Conservation (phyloP, 768 basidiomycete species). For the Cyathus striatus region DNA sequence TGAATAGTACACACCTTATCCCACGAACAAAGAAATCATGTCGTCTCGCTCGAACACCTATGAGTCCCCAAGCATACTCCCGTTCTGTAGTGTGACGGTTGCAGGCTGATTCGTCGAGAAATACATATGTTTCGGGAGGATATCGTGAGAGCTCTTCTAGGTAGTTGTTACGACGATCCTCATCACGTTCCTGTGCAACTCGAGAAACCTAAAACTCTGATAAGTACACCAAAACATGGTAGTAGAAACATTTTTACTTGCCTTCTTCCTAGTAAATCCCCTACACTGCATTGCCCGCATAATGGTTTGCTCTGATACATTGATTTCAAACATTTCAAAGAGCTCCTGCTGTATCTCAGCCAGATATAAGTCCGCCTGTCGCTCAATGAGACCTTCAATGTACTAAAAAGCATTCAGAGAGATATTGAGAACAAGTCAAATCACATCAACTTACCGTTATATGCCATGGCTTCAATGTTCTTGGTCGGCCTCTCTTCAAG, state of each 20-base stretch:
- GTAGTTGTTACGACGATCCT: slow-evolving; percentile 8
- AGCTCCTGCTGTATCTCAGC: slow-evolving; percentile 5
- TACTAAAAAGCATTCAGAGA: slow-evolving; percentile 3
- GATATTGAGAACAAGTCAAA: background rate
- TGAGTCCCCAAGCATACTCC: slow-evolving; percentile 15
- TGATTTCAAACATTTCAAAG: background rate
- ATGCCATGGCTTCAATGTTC: slow-evolving; percentile 3
- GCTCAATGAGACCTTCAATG: slow-evolving; percentile 4
- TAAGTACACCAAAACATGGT: background rate
- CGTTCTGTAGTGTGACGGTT: slow-evolving; percentile 17
- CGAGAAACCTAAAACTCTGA: slow-evolving; percentile 8
- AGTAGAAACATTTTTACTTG: slow-evolving; percentile 2
- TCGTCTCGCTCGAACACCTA: slow-evolving; percentile 14
- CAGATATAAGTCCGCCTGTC: slow-evolving; percentile 7
- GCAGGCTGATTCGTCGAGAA: slow-evolving; percentile 23
- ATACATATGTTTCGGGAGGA: slow-evolving; percentile 14
- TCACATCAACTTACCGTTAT: slow-evolving; percentile 2
- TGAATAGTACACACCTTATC: slow-evolving; percentile 6
- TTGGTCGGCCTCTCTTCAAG: slow-evolving; percentile 2
- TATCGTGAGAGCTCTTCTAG: slow-evolving; percentile 11
- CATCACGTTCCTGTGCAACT: slow-evolving; percentile 12
- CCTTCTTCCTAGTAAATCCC: slow-evolving; percentile 8
- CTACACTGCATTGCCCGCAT: background rate
- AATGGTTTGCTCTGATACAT: slow-evolving; percentile 6
- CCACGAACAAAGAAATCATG: slow-evolving; percentile 22